Evolutionary conservation across 208 protist species (phyloP), one percentile per base, ranked within the genome.

Genomic region (Trypanosoma scelopori): DNA sequence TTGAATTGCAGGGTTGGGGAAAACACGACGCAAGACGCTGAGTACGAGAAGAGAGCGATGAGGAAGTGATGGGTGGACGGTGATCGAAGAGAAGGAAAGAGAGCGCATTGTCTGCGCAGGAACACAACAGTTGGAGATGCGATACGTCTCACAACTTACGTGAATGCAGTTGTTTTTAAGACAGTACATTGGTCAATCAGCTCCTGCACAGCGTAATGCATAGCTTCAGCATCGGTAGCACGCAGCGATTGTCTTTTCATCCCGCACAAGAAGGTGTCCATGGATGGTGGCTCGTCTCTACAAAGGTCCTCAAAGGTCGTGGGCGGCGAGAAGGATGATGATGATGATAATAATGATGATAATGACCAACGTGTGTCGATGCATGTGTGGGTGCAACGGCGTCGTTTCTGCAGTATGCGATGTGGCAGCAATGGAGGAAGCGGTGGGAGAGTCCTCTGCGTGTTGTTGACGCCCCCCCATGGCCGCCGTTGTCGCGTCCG

Each of bases 401-500:
- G 7, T 18, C 25, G 39, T 42, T 47, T n/a, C 30, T 28, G 53
- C 12, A 15, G 32, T 16, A 41, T 27, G 0, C 28, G 32, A 1
- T 37, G 9, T 41, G 61, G 46, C 37, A 9, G 9, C 3, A 37
- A 3, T 11, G 46, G 20, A 35, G 46, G 55, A 11, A 16, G 22
- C 18, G 52, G 16, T 13, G 63, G 65, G 37, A 70, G 55, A 25
- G 39, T 56, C 25, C 53, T 62, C 5, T 4, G 55, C 43, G 16
- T 22, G 4, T 15, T 28, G n/a, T 35, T 23, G 30, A 3, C 43
- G 0, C 20, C 35, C 18, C 28, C 35, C 18, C 28, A 9, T 18
- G 18, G 37, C 13, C 30, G 47, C 55, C 45, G 7, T 18, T 28
- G 37, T 23, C 45, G 43, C 20, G 12, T 27, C 30, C 32, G 35